Evolutionary conservation across 2,329 filamentous ascomycete genomes (phyloP).

Genomic region (Ascochyta rabiei): DNA sequence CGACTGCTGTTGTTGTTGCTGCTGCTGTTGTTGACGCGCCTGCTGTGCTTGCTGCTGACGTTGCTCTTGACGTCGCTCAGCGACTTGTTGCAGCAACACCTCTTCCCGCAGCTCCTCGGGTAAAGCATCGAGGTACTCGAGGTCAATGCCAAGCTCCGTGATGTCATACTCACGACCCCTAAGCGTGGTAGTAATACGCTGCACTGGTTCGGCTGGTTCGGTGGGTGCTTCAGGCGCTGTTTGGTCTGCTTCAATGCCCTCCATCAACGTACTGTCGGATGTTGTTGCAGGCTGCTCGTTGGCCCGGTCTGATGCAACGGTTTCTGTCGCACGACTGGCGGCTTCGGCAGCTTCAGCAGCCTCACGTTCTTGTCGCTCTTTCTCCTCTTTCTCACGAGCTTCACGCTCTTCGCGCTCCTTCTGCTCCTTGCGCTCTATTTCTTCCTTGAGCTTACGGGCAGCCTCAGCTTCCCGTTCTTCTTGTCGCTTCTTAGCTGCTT

Average conservation of each 20-base stretch:
- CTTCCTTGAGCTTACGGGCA: constrained; percentile 65
- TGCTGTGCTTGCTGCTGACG: constrained; percentile 52
- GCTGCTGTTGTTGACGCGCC: constrained; percentile 32
- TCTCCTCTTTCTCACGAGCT: constrained; percentile 57
- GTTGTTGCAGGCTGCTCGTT: constrained; percentile 48
- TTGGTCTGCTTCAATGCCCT: constrained; percentile 68
- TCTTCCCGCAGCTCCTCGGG: constrained; percentile 96
- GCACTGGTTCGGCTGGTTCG: constrained; percentile 35
- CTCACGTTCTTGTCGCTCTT: constrained; percentile 48
- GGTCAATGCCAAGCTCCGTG: constrained; percentile 90
- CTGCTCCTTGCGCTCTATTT: constrained; percentile 67
- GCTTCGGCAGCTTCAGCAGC: constrained; percentile 48
- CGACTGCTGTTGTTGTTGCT: constrained; percentile 21
- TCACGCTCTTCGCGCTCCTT: constrained; percentile 64
- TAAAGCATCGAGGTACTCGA: constrained; percentile 94
- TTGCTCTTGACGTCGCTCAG: constrained; percentile 66
- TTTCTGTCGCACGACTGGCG: constrained; percentile 44
- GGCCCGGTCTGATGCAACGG: constrained; percentile 22
- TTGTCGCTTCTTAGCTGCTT: constrained; percentile 75
- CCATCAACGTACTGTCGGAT: constrained; percentile 66
- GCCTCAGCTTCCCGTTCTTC: constrained; percentile 76
- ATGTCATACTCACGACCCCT: constrained; percentile 89
- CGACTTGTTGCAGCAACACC: constrained; percentile 89
- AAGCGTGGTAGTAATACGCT: constrained; percentile 79
- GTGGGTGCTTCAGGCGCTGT: constrained; percentile 44